A percentile compares a stretch with the other conserved stretches of the same genome.
phyloP scores from a whole-genome alignment of 2,329 filamentous ascomycete genomes.

The Coniochaeta ligniaria region DNA sequence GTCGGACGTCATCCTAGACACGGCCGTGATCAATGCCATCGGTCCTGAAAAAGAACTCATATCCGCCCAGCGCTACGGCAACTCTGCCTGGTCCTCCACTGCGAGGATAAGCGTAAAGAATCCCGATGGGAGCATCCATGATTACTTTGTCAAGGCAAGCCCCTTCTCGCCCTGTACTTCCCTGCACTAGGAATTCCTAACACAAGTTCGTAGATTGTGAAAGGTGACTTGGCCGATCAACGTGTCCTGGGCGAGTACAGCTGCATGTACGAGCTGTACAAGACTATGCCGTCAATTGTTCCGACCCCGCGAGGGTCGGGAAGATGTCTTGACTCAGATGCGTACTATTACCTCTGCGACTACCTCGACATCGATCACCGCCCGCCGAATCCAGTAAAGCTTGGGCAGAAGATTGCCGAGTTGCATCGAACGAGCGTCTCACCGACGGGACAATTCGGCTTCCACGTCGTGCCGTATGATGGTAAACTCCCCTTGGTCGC shows the following conservation, averaged over 20 bases:
- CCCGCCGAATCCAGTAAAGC: conserved; percentile 8
- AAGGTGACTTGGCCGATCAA: conserved; percentile 7
- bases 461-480: conserved; percentile 23
- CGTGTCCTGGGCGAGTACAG: conserved; percentile 22
- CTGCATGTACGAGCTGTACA: conserved; percentile 20
- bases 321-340: conserved; percentile 10
- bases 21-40: background rate
- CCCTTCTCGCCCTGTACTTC: background rate
- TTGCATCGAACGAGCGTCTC: conserved; percentile 9
- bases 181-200: background rate
- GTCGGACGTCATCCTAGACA: background rate
- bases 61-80: conserved; percentile 15
- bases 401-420: conserved; percentile 7
- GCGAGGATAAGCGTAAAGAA: conserved; percentile 14
- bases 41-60: conserved; percentile 8
- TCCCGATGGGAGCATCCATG: conserved; percentile 10
- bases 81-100: conserved; percentile 20
- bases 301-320: conserved; percentile 20
- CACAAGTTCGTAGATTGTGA: background rate
- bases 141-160: conserved; percentile 17
- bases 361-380: conserved; percentile 20
- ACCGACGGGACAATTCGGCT: conserved; percentile 27
- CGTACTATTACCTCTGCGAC: conserved; percentile 22
- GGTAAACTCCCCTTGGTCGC: conserved; percentile 19
- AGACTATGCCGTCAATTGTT: conserved; percentile 16